Percentiles rank a stretch among this genome's conserved stretches.
phyloP scores from a whole-genome alignment of 2,329 filamentous ascomycete species.

The Curvularia sp. region DNA sequence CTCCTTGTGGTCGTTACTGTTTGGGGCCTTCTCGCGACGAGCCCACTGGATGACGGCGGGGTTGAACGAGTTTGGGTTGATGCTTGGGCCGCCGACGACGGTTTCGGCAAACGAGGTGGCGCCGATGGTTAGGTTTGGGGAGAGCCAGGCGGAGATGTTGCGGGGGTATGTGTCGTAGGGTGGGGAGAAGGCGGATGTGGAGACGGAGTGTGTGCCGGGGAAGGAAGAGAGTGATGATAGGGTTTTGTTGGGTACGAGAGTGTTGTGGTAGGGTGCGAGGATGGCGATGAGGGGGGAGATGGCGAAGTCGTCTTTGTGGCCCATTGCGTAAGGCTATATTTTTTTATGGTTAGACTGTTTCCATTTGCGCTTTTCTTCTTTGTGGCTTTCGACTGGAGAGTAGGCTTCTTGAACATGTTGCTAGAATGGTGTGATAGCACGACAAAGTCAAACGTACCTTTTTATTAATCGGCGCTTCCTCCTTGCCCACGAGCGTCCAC shows the following conservation, averaged over 20 bases:
- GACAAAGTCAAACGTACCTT: conserved; percentile 34
- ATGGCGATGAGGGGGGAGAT: conserved; percentile 65
- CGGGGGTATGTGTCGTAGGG: conserved; percentile 64
- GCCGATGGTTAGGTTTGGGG: conserved; percentile 65
- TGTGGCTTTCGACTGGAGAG: no score
- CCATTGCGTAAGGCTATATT: conserved; percentile 60
- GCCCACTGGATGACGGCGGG: conserved; percentile 68
- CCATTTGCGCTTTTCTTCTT: neutral
- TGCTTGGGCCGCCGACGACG: conserved; percentile 62
- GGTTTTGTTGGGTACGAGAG: conserved; percentile 54
- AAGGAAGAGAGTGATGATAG: conserved; percentile 56
- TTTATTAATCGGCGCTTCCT: conserved; percentile 45
- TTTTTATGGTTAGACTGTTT: neutral
- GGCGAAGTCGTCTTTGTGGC: conserved; percentile 66
- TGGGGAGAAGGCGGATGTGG: conserved; percentile 63
- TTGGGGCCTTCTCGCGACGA: conserved; percentile 16
- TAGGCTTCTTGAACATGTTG: no score
- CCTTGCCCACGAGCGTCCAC: conserved; percentile 64
- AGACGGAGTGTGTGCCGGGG: conserved; percentile 61
- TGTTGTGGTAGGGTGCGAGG: conserved; percentile 59
- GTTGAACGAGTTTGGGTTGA: conserved; percentile 62
- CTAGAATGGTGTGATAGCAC: no score
- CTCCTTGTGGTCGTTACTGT: no score
- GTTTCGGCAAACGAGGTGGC: conserved; percentile 65
- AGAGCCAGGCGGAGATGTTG: conserved; percentile 67